Evolutionary conservation across 805 yeast species (phyloP).

Genomic region (Zygoascus bituminiphila): DNA sequence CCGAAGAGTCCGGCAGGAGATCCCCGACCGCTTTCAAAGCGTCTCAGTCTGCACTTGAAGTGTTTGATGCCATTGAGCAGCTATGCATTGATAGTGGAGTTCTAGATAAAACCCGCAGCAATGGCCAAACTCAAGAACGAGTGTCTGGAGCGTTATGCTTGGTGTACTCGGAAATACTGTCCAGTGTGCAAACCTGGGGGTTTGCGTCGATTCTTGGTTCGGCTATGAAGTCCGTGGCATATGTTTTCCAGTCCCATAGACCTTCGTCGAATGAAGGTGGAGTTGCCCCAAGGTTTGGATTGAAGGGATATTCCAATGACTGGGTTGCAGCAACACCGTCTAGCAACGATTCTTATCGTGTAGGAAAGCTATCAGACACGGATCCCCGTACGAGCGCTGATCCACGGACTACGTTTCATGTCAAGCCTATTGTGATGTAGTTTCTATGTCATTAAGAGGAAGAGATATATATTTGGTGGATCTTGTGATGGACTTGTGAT

Average conservation of each 20-base stretch:
- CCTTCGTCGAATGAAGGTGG: background rate
- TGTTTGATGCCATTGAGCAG: constrained; percentile 15
- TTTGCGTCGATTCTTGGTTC: constrained; percentile 19
- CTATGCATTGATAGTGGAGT: constrained; percentile 13
- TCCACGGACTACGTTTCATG: background rate
- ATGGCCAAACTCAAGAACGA: constrained; percentile 1
- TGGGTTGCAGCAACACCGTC: background rate
- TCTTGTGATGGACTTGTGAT: too few relatives aligned
- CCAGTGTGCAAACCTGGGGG: constrained; percentile 23
- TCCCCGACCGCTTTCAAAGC: background rate
- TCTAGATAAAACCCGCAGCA: background rate
- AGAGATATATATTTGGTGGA: too few relatives aligned
- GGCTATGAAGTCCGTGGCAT: constrained; percentile 19
- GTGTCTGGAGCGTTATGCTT: constrained; percentile 22
- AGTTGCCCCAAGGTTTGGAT: background rate
- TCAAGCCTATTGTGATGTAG: background rate
- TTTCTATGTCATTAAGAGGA: background rate
- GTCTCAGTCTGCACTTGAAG: background rate
- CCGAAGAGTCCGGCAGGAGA: background rate
- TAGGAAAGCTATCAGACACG: background rate
- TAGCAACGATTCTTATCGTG: background rate
- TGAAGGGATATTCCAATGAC: constrained; percentile 2
- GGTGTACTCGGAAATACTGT: constrained; percentile 21
- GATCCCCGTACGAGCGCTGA: background rate
- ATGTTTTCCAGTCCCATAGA: constrained; percentile 9